phyloP scores from a whole-genome alignment of 2,329 filamentous ascomycete genomes.

The Teratosphaeria gauchensis region DNA sequence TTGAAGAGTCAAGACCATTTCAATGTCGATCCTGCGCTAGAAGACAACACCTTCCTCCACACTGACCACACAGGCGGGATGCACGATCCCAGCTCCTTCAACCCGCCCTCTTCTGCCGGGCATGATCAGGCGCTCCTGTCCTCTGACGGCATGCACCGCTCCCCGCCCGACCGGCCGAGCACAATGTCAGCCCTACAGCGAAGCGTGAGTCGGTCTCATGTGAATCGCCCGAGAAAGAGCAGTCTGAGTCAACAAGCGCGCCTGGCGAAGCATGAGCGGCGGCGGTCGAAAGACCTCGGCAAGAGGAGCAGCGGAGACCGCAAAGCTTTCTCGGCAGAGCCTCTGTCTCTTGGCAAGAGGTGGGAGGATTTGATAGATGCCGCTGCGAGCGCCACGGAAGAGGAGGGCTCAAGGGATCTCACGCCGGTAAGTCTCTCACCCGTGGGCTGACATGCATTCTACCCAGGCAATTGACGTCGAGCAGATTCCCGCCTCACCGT shows the following conservation, averaged over 20 bases:
- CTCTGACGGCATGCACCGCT: constrained; percentile 71
- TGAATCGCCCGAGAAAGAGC: constrained; percentile 68
- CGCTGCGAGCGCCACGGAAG: constrained; percentile 84
- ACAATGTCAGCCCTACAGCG: constrained; percentile 78
- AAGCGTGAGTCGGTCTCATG: constrained; percentile 47
- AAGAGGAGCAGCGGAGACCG: constrained; percentile 64
- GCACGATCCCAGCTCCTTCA: neutral
- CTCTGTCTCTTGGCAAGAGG: constrained; percentile 66
- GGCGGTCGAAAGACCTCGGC: constrained; percentile 64
- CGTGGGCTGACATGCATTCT: neutral
- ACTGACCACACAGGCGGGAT: neutral
- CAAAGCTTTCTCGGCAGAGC: constrained; percentile 81
- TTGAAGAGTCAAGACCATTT: constrained; percentile 20
- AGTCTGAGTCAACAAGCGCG: constrained; percentile 73
- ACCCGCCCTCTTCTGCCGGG: constrained; percentile 36
- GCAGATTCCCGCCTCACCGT: constrained; percentile 42
- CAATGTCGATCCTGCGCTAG: constrained; percentile 38
- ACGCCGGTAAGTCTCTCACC: constrained; percentile 56
- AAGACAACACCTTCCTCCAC: constrained; percentile 39
- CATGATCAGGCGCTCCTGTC: constrained; percentile 55
- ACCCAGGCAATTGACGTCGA: constrained; percentile 8
- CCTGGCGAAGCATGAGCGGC: constrained; percentile 69
- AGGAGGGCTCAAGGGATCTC: constrained; percentile 71
- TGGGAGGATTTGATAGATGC: constrained; percentile 97
- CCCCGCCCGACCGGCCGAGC: constrained; percentile 77